Evolutionary conservation across 129 eudicot genomes (phyloP).

Genomic region (Silybum marianum): DNA sequence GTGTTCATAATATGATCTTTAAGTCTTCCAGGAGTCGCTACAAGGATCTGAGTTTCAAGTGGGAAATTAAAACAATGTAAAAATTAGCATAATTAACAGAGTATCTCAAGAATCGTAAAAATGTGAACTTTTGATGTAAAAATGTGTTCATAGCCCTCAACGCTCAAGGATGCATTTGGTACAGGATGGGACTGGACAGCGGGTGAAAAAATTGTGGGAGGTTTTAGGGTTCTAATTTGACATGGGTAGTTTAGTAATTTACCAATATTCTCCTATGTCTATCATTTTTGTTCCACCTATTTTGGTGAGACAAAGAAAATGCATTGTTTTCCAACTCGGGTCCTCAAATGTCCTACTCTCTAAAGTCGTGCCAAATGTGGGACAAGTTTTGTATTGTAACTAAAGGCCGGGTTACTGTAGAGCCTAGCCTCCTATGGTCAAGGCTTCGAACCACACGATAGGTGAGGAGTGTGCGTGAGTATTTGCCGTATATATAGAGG

Average conservation of each 20-base stretch:
- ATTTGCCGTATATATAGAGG: too few relatives aligned
- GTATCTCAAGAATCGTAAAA: neutral
- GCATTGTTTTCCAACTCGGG: too few relatives aligned
- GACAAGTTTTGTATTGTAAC: neutral
- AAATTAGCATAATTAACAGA: neutral
- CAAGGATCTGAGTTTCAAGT: constrained; percentile 67
- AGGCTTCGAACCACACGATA: neutral
- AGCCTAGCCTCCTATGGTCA: neutral
- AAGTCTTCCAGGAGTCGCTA: constrained; percentile 99
- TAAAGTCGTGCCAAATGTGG: neutral
- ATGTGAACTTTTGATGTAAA: neutral
- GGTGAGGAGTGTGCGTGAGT: neutral
- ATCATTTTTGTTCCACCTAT: too few relatives aligned
- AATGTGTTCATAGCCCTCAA: neutral
- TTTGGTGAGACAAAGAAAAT: too few relatives aligned
- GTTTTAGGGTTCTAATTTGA: neutral
- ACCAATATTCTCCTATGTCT: neutral
- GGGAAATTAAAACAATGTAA: constrained; percentile 3
- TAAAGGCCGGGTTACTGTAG: neutral
- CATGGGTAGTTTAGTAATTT: neutral
- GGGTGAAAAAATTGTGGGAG: neutral
- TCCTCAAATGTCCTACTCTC: too few relatives aligned
- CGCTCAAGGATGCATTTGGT: neutral
- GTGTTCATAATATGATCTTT: constrained; percentile 96
- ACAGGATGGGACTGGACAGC: neutral